Percentiles rank a stretch among this genome's conserved stretches.
These are phyloP conservation scores for Paramyrothecium sp. DNA, from an alignment of 2,329 filamentous ascomycete species.

Conservation along the genomic window DNA sequence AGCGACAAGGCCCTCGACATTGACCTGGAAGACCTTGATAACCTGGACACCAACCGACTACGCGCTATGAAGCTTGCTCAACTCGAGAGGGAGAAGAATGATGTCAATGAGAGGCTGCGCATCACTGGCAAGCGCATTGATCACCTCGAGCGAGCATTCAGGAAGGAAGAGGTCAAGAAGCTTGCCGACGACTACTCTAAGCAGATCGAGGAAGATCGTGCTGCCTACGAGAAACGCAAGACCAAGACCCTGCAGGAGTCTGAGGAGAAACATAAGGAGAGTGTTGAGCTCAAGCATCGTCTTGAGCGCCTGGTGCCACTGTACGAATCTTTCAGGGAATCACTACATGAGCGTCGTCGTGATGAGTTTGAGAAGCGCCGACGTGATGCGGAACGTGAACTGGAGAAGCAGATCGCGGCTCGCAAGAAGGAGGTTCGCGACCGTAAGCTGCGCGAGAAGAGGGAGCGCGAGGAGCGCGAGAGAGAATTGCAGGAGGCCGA, in stretches of 20 bases:
- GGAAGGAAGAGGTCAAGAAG: slow-evolving; percentile 94
- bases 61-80: slow-evolving; percentile 94
- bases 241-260: slow-evolving; percentile 75
- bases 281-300: slow-evolving; percentile 90
- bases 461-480: slow-evolving; percentile 82
- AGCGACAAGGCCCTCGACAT: slow-evolving; percentile 74
- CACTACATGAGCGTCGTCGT: slow-evolving; percentile 81
- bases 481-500: slow-evolving; percentile 77
- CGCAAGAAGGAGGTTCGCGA: slow-evolving; percentile 89
- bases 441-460: slow-evolving; percentile 76
- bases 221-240: slow-evolving; percentile 78
- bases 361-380: slow-evolving; percentile 95
- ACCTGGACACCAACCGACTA: slow-evolving; percentile 84
- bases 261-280: slow-evolving; percentile 86
- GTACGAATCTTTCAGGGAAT: slow-evolving; percentile 81
- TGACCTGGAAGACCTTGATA: slow-evolving; percentile 77
- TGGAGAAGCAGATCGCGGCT: slow-evolving; percentile 85
- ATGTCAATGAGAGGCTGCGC: slow-evolving; percentile 85
- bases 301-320: slow-evolving; percentile 78
- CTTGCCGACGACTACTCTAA: slow-evolving; percentile 79
- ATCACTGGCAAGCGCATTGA: slow-evolving; percentile 95
- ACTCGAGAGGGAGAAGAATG: slow-evolving; percentile 97
- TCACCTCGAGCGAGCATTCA: slow-evolving; percentile 94
- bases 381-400: slow-evolving; percentile 85
- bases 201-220: slow-evolving; percentile 76